Conservation (phyloP, 2,329 filamentous ascomycete species). For the Triangularia setosa region DNA sequence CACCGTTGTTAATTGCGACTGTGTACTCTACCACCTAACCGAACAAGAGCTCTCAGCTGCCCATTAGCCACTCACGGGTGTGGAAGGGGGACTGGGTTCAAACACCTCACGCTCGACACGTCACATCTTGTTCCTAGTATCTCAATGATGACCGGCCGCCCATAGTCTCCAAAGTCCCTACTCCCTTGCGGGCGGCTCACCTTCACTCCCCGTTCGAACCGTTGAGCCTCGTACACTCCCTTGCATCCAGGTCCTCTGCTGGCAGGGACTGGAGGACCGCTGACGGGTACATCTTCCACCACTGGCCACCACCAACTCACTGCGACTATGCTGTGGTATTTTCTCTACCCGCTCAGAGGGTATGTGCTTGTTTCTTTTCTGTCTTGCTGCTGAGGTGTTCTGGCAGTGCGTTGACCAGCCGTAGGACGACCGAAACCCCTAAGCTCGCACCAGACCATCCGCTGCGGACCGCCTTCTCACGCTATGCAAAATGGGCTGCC, state of each 20-base stretch:
- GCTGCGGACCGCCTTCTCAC: slow-evolving; percentile 60
- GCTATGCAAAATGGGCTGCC: slow-evolving; percentile 66
- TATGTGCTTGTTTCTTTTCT: slow-evolving; percentile 41
- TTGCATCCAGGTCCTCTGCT: not conserved
- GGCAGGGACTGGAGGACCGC: not conserved
- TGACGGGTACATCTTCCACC: slow-evolving; percentile 2
- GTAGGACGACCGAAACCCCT: slow-evolving; percentile 70
- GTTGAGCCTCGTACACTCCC: not conserved
- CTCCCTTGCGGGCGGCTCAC: slow-evolving; percentile 1
- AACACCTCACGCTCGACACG: not conserved
- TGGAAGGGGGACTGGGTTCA: not conserved
- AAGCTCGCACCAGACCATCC: slow-evolving; percentile 61
- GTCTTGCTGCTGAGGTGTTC: slow-evolving; percentile 3
- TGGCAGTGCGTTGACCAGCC: slow-evolving; percentile 16
- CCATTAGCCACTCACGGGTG: not conserved
- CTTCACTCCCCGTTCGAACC: not conserved
- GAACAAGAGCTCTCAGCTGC: not conserved
- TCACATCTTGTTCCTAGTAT: not conserved
- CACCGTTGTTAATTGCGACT: not conserved
- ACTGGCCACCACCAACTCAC: slow-evolving; percentile 22
- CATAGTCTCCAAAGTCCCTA: slow-evolving; percentile 5
- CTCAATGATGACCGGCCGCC: slow-evolving; percentile 1
- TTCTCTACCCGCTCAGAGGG: slow-evolving; percentile 74
- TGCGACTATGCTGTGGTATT: slow-evolving; percentile 65
- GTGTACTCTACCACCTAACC: not conserved